A percentile compares a stretch with the other conserved stretches of the same genome.
These are phyloP conservation scores for Colletotrichum chlorophyti DNA, from an alignment of 2,329 filamentous ascomycete genomes.

Conservation along the genomic window DNA sequence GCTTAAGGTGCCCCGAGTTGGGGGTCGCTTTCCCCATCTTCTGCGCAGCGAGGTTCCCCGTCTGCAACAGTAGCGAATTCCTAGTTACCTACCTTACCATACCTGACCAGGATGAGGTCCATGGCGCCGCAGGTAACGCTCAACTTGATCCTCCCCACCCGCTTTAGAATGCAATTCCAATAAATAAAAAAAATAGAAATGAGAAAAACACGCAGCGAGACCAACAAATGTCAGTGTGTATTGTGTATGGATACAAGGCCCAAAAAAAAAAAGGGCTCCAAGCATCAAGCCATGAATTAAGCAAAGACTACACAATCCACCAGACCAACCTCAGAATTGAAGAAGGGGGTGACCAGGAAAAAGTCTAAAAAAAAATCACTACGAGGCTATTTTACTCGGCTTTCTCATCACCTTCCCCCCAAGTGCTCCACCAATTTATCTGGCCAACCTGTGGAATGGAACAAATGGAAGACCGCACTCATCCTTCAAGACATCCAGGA, in stretches of 20 bases:
- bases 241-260: no score
- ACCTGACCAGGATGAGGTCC: not conserved
- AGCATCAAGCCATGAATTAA: not conserved
- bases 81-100: no score
- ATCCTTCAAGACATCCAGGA: conserved; percentile 19
- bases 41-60: no score
- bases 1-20: conserved; percentile 1
- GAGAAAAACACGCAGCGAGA: no score
- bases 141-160: no score
- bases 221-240: no score
- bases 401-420: no score
- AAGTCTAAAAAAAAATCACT: not conserved
- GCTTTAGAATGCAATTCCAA: no score
- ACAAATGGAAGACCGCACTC: conserved; percentile 21
- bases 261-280: not conserved
- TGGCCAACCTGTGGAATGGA: conserved; percentile 10
- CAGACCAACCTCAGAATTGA: not conserved
- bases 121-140: not conserved
- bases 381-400: no score
- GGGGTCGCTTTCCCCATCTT: conserved; percentile 2
- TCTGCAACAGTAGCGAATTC: no score
- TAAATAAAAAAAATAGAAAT: no score
- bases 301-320: no score
- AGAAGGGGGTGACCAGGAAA: not conserved
- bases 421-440: conserved; percentile 6